Percentiles rank a stretch among this genome's conserved stretches.
These are phyloP conservation scores for Escovopsis sp. DNA, from an alignment of 2,329 filamentous ascomycete species.

Conservation along the genomic window DNA sequence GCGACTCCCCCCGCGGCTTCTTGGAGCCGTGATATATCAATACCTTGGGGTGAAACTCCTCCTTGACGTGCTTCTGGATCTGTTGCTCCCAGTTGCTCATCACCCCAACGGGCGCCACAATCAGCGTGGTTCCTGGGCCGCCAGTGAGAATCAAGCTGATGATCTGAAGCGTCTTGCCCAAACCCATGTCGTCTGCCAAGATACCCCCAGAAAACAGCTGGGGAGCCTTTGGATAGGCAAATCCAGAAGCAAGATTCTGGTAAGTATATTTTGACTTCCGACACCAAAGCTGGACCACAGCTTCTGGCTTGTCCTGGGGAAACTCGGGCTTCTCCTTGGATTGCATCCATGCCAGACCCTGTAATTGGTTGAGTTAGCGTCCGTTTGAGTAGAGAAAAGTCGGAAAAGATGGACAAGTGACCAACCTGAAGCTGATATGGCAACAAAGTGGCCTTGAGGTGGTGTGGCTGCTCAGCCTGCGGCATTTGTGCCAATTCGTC, in stretches of 20 bases:
- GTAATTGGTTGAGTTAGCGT: constrained; percentile 8
- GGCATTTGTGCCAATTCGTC: constrained; percentile 55
- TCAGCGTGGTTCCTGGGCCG: constrained; percentile 50
- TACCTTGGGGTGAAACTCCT: constrained; percentile 46
- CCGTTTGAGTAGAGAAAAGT: not conserved
- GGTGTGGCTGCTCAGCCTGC: constrained; percentile 50
- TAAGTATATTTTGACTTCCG: constrained; percentile 30
- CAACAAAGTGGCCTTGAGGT: constrained; percentile 51
- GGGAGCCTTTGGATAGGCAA: constrained; percentile 41
- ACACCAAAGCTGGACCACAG: constrained; percentile 66
- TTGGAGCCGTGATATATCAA: constrained; percentile 58
- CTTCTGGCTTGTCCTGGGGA: constrained; percentile 40
- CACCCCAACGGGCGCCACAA: constrained; percentile 67
- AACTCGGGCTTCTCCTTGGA: constrained; percentile 57
- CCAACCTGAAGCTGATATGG: constrained; percentile 58
- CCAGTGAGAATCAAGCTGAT: constrained; percentile 60
- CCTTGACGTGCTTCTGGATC: constrained; percentile 54
- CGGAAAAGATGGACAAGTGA: not conserved
- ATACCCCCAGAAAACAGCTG: constrained; percentile 65
- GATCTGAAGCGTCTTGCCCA: constrained; percentile 78
- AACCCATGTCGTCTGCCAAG: constrained; percentile 77
- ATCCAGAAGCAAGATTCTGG: constrained; percentile 49
- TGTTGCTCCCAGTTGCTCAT: constrained; percentile 87
- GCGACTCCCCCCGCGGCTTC: constrained; percentile 39
- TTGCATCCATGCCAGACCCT: constrained; percentile 71